Conservation (phyloP, 148 eudicot genomes). For the Polygonum aviculare region DNA sequence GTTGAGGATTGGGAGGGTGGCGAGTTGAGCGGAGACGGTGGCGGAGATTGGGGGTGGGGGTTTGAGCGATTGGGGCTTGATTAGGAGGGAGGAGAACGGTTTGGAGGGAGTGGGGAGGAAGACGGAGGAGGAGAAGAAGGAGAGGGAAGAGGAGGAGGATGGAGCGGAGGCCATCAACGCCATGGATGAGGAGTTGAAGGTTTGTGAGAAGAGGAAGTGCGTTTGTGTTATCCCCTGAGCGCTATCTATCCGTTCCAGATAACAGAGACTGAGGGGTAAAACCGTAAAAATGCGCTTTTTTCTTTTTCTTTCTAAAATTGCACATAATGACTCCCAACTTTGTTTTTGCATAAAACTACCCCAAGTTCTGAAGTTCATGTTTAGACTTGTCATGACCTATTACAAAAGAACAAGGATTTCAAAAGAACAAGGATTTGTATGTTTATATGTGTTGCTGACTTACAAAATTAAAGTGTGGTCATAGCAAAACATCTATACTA, state of each 20-base stretch:
- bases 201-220: not conserved
- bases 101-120: conserved; percentile 19
- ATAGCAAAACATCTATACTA: too few relatives aligned
- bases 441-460: too few relatives aligned
- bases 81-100: conserved; percentile 11
- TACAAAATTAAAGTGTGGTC: too few relatives aligned
- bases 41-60: conserved; percentile 15
- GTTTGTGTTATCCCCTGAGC: not conserved
- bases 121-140: conserved; percentile 35
- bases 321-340: too few relatives aligned
- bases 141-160: conserved; percentile 22
- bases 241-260: conserved; percentile 4
- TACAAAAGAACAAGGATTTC: too few relatives aligned
- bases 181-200: conserved; percentile 2
- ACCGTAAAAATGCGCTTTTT: not conserved
- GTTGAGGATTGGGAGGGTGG: conserved; percentile 74
- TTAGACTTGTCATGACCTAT: too few relatives aligned
- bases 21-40: conserved; percentile 40
- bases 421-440: too few relatives aligned
- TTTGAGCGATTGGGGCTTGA: conserved; percentile 13
- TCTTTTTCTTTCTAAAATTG: not conserved
- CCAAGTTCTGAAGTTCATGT: too few relatives aligned
- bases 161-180: conserved; percentile 8
- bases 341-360: too few relatives aligned
- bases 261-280: not conserved